phyloP scores from a whole-genome alignment of 1,284 basidiomycete species.

The Omphalotus olearius region DNA sequence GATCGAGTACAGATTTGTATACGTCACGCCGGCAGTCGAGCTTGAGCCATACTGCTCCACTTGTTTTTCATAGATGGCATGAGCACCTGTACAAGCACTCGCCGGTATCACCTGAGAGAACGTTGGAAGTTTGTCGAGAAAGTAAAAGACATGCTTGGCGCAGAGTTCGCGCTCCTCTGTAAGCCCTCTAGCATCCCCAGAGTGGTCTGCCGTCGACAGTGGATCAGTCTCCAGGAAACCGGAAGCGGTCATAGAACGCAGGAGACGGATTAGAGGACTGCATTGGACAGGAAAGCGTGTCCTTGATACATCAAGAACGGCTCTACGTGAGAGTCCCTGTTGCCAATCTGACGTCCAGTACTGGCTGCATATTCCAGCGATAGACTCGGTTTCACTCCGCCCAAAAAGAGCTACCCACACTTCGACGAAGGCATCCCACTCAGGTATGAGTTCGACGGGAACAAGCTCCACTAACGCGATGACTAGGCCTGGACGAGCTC shows the following conservation, averaged over 20 bases:
- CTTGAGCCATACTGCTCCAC: slow-evolving; percentile 56
- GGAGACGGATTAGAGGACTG: slow-evolving; percentile 65
- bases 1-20: slow-evolving; percentile 63
- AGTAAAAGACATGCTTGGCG: slow-evolving; percentile 67
- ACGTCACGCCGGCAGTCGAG: slow-evolving; percentile 50
- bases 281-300: slow-evolving; percentile 80
- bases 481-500: slow-evolving; percentile 49
- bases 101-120: slow-evolving; percentile 73
- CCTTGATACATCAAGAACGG: slow-evolving; percentile 75
- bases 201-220: slow-evolving; percentile 47
- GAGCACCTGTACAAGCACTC: slow-evolving; percentile 52
- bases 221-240: slow-evolving; percentile 70
- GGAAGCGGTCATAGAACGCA: slow-evolving; percentile 70
- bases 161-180: slow-evolving; percentile 49
- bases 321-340: slow-evolving; percentile 57
- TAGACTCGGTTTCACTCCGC: slow-evolving; percentile 64
- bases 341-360: slow-evolving; percentile 74
- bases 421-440: slow-evolving; percentile 68
- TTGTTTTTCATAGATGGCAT: slow-evolving; percentile 67
- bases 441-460: slow-evolving; percentile 67
- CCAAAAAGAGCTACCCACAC: slow-evolving; percentile 82
- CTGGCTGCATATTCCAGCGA: slow-evolving; percentile 71
- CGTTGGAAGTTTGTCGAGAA: slow-evolving; percentile 67
- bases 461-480: slow-evolving; percentile 71
- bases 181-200: slow-evolving; percentile 29